These are phyloP conservation scores for Paecilomyces formosus DNA, from an alignment of 2,329 filamentous ascomycete species.

Conservation along the genomic window DNA sequence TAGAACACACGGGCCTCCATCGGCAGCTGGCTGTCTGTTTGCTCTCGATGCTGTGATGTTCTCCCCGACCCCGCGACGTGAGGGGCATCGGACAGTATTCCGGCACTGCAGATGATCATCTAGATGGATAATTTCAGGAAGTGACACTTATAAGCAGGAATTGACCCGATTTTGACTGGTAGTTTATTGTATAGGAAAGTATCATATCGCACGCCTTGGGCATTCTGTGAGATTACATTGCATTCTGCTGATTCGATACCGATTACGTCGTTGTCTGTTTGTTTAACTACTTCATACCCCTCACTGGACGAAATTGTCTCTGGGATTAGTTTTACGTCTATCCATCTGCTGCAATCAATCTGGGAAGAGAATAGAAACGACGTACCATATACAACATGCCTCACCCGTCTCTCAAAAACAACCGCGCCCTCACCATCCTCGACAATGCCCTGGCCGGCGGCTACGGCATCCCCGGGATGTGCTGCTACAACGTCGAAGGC, in stretches of 20 bases:
- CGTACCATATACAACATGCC: constrained; percentile 18
- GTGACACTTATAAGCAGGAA: background rate
- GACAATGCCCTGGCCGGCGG: constrained; percentile 48
- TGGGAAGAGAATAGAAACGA: background rate
- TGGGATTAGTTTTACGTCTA: background rate
- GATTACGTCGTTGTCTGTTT: background rate
- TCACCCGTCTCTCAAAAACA: constrained; percentile 35
- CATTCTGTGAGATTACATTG: too few species aligned
- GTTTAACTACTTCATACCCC: background rate
- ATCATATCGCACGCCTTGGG: too few species aligned
- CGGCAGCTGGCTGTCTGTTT: background rate
- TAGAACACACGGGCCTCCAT: background rate
- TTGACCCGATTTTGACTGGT: background rate
- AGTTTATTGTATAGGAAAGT: background rate
- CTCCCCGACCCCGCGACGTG: background rate
- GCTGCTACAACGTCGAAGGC: constrained; percentile 63
- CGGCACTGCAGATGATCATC: background rate
- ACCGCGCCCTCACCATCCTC: constrained; percentile 51
- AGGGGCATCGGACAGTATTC: background rate
- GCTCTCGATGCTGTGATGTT: background rate
- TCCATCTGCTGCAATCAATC: background rate
- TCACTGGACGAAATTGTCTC: background rate
- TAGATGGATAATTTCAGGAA: background rate
- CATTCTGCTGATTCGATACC: background rate
- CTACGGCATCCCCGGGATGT: constrained; percentile 56